Base-by-base conservation (phyloP, 768 basidiomycete genomes). In the Pilatotrama ljubarskyi region DNA sequence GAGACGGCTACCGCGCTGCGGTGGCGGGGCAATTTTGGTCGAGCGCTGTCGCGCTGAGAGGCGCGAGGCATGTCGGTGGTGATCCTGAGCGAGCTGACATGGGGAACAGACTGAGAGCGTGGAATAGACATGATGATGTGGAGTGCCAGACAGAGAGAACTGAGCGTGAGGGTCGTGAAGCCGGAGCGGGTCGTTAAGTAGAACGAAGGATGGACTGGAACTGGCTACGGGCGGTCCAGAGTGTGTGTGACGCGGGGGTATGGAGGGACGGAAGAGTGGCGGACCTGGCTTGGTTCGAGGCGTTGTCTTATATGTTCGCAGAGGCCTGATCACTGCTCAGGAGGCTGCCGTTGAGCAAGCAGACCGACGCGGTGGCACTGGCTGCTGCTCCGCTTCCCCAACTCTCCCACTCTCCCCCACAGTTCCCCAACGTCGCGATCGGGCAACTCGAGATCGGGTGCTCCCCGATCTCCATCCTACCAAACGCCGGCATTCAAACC, bases 71-170 rank as follows among this genome's bases (percentile, higher is more conserved):
- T 35, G 49, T 26, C 25, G 44, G 62, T 50, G 48, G 59, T 43
- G 48, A 61, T 58, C 50, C 50, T 47, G 50, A 53, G 46, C 20
- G 51, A 53, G 37, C 56, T 11, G 29, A 71, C 60, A 26, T 66
- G 62, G 17, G 73, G 68, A 4, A 69, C 65, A 24, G 73, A 74
- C 20, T 69, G 69, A 37, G 73, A 75, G 50, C 73, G 73, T 26
- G 67, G 64, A 17, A 73, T 55, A 18, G 72, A 60, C 71, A 73
- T 74, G 58, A 43, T 55, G 50, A 44, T 32, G 47, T 22, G n/a
- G n/a, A n/a, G 40, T 37, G 44, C 36, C 18, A 44, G 26, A 15
- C 9, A 24, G 14, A 5, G 18, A 3, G 20, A 7, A 10, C 2
- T 37, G 29, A 24, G 29, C 50, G 50, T 51, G 57, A 26, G 40